phyloP scores from a whole-genome alignment of 495 filamentous ascomycete species.

The Stereocaulon alpinum region DNA sequence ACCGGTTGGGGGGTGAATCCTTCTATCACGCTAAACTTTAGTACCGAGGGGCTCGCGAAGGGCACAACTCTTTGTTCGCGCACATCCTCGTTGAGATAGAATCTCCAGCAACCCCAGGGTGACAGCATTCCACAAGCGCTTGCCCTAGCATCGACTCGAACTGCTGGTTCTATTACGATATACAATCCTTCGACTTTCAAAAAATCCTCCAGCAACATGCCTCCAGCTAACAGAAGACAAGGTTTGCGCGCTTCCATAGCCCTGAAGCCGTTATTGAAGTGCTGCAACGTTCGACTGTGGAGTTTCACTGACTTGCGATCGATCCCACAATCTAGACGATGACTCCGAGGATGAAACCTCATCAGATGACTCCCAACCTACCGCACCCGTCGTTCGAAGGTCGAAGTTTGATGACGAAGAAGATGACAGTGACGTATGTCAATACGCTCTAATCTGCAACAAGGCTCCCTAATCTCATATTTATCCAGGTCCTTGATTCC shows the following conservation, averaged over 20 bases:
- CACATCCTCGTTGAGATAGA: not conserved
- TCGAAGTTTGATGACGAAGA: conserved; percentile 90
- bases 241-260: conserved; percentile 1
- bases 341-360: conserved; percentile 53
- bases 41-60: not conserved
- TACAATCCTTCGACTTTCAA: not conserved
- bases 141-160: not conserved
- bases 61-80: conserved; percentile 2
- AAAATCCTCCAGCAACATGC: not conserved
- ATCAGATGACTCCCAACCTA: conserved; percentile 41
- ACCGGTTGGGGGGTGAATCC: too few relatives aligned
- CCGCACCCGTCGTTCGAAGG: conserved; percentile 49
- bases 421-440: conserved; percentile 72
- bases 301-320: not conserved
- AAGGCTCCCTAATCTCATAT: conserved; percentile 14
- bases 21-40: too few relatives aligned
- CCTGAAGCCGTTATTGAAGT: not conserved
- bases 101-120: not conserved
- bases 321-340: conserved; percentile 42
- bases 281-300: not conserved
- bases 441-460: not conserved
- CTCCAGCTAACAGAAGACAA: conserved; percentile 4
- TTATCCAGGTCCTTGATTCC: conserved; percentile 71
- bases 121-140: not conserved
- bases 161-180: too few relatives aligned